Conservation (phyloP, 768 basidiomycete species). For the Xerocomellus amylosporus region DNA sequence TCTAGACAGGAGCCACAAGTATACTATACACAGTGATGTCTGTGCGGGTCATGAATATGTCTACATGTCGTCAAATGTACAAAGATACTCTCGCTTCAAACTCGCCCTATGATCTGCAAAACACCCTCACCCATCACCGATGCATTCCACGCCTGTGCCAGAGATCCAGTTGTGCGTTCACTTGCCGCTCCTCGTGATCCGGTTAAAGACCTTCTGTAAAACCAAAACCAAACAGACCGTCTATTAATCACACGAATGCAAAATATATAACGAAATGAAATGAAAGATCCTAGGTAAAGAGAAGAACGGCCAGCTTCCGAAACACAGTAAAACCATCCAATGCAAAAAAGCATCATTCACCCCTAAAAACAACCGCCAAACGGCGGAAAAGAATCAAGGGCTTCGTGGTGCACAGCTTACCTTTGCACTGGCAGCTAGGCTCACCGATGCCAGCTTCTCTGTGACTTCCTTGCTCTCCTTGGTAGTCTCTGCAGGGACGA, state of each 20-base stretch:
- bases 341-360: background rate
- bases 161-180: slow-evolving; percentile 7
- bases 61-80: slow-evolving; percentile 10
- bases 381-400: slow-evolving; percentile 12
- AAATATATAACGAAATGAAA: slow-evolving; percentile 1
- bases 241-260: slow-evolving; percentile 23
- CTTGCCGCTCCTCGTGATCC: slow-evolving; percentile 24
- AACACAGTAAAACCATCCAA: background rate
- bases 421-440: slow-evolving; percentile 32
- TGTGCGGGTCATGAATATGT: background rate
- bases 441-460: slow-evolving; percentile 28
- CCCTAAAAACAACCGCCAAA: background rate
- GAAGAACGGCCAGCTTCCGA: background rate
- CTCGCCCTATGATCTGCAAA: background rate
- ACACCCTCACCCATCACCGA: background rate
- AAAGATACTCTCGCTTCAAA: background rate
- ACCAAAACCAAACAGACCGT: slow-evolving; percentile 8
- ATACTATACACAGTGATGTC: background rate
- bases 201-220: slow-evolving; percentile 30
- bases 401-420: slow-evolving; percentile 20
- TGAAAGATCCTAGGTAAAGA: background rate
- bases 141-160: background rate
- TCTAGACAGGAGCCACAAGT: background rate
- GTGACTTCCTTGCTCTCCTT: slow-evolving; percentile 25
- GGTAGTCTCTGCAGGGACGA: slow-evolving; percentile 1